These are phyloP conservation scores for Oenanthe sinensis DNA, from an alignment of 129 eudicot genomes.

Conservation along the genomic window DNA sequence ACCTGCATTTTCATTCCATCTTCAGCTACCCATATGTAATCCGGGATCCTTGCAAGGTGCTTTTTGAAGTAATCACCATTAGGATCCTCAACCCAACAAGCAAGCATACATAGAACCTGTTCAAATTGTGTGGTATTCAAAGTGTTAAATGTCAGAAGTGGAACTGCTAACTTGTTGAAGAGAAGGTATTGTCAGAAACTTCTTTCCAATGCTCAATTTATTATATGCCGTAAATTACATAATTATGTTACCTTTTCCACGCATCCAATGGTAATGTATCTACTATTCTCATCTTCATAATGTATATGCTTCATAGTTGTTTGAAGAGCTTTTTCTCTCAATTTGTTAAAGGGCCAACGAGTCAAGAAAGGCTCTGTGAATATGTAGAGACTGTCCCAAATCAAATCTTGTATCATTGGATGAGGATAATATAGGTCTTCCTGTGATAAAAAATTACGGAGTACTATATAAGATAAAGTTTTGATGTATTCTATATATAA, in stretches of 20 bases:
- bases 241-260: constrained; percentile 34
- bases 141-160: not conserved
- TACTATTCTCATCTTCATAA: constrained; percentile 42
- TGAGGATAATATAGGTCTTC: constrained; percentile 48
- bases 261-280: constrained; percentile 41
- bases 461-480: not conserved
- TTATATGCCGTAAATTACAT: no score
- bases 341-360: constrained; percentile 39
- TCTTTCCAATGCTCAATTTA: not conserved
- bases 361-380: constrained; percentile 36
- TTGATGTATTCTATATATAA: not conserved
- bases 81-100: constrained; percentile 56
- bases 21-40: constrained; percentile 43
- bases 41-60: constrained; percentile 39
- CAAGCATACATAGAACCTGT: constrained; percentile 30
- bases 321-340: constrained; percentile 38
- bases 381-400: constrained; percentile 30
- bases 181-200: not conserved
- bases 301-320: constrained; percentile 35
- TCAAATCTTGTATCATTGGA: constrained; percentile 35
- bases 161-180: not conserved
- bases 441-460: constrained; percentile 13
- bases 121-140: not conserved
- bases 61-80: constrained; percentile 30
- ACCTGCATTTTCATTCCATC: constrained; percentile 43